Percentiles rank a stretch among this genome's conserved stretches.
phyloP scores from a whole-genome alignment of 23 red algal genomes.

The Gracilaria gracilis region DNA sequence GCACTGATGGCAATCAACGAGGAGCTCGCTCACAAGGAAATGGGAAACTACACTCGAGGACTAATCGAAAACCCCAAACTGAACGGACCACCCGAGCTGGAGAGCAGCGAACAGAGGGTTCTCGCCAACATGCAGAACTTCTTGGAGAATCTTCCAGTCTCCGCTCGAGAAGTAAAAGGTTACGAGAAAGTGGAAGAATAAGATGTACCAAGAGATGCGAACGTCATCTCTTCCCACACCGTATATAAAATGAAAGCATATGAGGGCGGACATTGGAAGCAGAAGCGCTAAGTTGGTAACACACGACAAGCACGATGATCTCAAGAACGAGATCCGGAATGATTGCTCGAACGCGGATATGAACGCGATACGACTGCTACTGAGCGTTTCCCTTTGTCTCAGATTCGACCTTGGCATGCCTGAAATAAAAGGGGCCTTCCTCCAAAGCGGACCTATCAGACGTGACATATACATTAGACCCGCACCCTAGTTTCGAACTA shows the following conservation, averaged over 20 bases:
- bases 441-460: too few relatives aligned
- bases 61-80: background rate
- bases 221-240: conserved; percentile 29
- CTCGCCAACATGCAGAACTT: background rate
- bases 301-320: conserved; percentile 6
- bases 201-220: conserved; percentile 24
- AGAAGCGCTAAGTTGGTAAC: background rate
- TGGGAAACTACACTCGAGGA: background rate
- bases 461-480: conserved; percentile 34
- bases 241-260: conserved; percentile 46
- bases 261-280: background rate
- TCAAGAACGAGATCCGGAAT: background rate
- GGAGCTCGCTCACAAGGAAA: background rate
- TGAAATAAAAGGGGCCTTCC: conserved; percentile 42
- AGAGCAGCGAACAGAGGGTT: background rate
- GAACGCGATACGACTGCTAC: conserved; percentile 7
- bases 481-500: background rate
- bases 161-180: background rate
- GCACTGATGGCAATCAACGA: background rate
- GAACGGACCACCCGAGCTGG: background rate
- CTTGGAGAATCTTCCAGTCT: background rate
- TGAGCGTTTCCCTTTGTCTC: conserved; percentile 7
- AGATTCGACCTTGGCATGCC: background rate
- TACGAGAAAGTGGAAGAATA: conserved; percentile 16
- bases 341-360: conserved; percentile 38